Base-by-base conservation (phyloP, 208 protist genomes). In the Trypanosoma mega region DNA sequence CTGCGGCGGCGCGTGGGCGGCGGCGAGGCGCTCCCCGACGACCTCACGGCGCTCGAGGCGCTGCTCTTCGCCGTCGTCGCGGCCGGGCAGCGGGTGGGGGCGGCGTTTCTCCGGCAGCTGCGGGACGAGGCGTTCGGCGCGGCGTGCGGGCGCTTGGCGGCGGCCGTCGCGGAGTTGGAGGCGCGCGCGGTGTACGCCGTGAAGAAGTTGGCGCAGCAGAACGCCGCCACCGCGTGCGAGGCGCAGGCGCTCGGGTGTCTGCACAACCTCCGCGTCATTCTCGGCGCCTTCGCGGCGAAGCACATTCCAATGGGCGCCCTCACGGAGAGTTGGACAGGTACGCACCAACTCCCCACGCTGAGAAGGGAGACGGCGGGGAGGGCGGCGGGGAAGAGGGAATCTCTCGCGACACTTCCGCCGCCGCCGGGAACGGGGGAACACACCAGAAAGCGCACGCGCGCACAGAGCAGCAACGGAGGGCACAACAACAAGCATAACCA, bases 1-100 rank as follows among this genome's bases (percentile, higher is more conserved):
- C 39, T 78, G 9, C 36, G 0, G 2, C 34, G 44, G 18, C 54
- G 69, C 16, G 44, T 77, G 44, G 65, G 53, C 43, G 56, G 53
- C 48, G 44, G 60, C 14, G 52, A 45, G 14, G 60, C 34, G 27
- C 21, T 78, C 30, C 72, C 80, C 5, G 76, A 69, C 1, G 85
- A 90, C 63, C 63, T 90, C 9, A 74, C 76, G 41, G 80, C 73
- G 2, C 59, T 93, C 24, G 89, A 95, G 74, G 79, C 78, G 11
- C 39, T 95, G 2, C 72, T 95, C 16, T 76, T 91, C 51, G 76
- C 81, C n/a, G 56, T 78, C 26, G 73, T 80, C 12, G 62, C 61
- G 11, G 37, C 90, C n/a, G 75, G 78, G 1, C 68, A 67, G 14
- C 84, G 86, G 72, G 76, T 77, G 46, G 64, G 80, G 1, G 45